Percentiles rank a stretch among this genome's conserved stretches.
Evolutionary conservation across 2,329 filamentous ascomycete species (phyloP).

Genomic region (Fusarium fujikuroi): DNA sequence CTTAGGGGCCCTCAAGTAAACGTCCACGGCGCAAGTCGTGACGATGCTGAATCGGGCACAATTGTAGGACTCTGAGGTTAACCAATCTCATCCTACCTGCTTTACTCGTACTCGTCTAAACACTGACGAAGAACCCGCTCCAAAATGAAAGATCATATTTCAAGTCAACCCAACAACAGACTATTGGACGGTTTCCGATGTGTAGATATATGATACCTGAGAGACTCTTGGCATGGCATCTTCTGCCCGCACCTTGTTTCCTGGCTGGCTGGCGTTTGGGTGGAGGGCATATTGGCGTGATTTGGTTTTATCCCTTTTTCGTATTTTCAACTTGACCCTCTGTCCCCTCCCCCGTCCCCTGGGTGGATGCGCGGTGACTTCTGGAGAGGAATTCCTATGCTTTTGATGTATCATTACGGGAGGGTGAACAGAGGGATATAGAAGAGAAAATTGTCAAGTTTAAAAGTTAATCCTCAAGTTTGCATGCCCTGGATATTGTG

Average conservation of each 20-base stretch:
- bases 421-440: constrained; percentile 29
- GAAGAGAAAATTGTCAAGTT: constrained; percentile 40
- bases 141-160: constrained; percentile 31
- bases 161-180: constrained; percentile 34
- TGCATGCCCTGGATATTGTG: neutral
- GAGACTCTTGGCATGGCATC: constrained; percentile 46
- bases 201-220: constrained; percentile 52
- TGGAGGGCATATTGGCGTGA: constrained; percentile 49
- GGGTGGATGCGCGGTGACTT: constrained; percentile 19
- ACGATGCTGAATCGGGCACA: constrained; percentile 37
- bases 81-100: constrained; percentile 30
- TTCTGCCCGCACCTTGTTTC: constrained; percentile 45
- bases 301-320: constrained; percentile 45
- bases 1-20: constrained; percentile 42
- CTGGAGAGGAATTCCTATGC: constrained; percentile 15
- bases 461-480: constrained; percentile 32
- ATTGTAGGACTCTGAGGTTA: constrained; percentile 25
- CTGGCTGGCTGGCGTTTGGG: constrained; percentile 51
- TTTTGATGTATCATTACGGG: constrained; percentile 23
- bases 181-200: constrained; percentile 44
- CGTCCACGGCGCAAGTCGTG: constrained; percentile 25
- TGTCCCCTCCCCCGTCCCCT: constrained; percentile 22
- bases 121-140: constrained; percentile 40
- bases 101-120: constrained; percentile 45
- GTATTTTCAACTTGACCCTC: constrained; percentile 38